These are phyloP conservation scores for Tilletia setariae DNA, from an alignment of 1,284 basidiomycete species.

Conservation along the genomic window DNA sequence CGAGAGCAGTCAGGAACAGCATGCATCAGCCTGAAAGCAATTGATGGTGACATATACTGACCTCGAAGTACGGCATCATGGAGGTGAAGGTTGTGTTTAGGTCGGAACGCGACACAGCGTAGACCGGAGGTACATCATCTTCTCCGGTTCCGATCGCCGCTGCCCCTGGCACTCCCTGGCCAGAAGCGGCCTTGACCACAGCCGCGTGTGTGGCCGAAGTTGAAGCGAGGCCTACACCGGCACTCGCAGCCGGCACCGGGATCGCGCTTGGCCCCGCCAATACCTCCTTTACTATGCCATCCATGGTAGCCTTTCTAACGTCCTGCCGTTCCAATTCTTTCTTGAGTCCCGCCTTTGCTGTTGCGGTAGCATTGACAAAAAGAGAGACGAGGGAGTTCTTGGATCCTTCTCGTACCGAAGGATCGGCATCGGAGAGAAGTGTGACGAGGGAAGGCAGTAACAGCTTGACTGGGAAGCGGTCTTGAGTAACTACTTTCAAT, in stretches of 20 bases:
- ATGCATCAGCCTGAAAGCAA: constrained; percentile 13
- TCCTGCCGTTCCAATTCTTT: constrained; percentile 79
- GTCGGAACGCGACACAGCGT: constrained; percentile 81
- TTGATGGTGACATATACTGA: constrained; percentile 47
- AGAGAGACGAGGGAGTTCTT: constrained; percentile 75
- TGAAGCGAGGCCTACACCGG: background rate
- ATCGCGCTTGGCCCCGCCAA: constrained; percentile 30
- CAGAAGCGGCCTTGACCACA: background rate
- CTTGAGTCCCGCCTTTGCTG: constrained; percentile 85
- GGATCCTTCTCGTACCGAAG: constrained; percentile 80
- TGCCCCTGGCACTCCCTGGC: background rate
- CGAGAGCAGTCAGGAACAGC: background rate
- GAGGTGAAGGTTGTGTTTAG: constrained; percentile 76
- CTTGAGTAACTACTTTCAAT: constrained; percentile 17
- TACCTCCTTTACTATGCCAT: constrained; percentile 57
- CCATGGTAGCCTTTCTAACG: constrained; percentile 75
- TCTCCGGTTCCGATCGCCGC: constrained; percentile 3
- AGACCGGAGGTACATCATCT: constrained; percentile 43
- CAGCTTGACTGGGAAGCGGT: constrained; percentile 71
- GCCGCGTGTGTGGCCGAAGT: background rate
- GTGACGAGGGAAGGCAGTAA: constrained; percentile 78
- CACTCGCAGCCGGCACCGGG: background rate
- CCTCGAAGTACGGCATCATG: constrained; percentile 79
- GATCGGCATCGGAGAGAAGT: constrained; percentile 82
- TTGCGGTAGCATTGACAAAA: constrained; percentile 75